Conservation (phyloP, 2,329 filamentous ascomycete genomes). For the Chaetomium sp. region DNA sequence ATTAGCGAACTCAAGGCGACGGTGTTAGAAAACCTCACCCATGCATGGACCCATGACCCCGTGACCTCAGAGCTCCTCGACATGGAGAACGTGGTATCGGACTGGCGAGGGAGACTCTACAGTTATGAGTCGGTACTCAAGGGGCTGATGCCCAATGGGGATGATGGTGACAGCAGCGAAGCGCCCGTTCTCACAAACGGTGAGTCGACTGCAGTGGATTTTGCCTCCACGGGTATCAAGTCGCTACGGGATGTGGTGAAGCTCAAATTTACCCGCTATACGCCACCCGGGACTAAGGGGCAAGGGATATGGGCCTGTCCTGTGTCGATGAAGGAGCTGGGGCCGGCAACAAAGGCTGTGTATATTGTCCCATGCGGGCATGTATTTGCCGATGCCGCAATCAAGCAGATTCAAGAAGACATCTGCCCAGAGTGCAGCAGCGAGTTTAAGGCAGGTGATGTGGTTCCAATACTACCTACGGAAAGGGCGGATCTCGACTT, state of each 20-base stretch:
- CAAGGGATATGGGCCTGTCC: conserved; percentile 72
- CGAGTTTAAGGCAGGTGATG: conserved; percentile 61
- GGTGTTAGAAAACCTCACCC: conserved; percentile 74
- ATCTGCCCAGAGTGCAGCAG: conserved; percentile 68
- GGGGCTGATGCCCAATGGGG: conserved; percentile 52
- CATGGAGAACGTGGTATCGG: conserved; percentile 68
- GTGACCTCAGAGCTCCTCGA: conserved; percentile 73
- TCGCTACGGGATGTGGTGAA: conserved; percentile 81
- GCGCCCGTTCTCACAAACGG: conserved; percentile 15
- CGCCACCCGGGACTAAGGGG: conserved; percentile 30
- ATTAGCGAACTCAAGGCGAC: conserved; percentile 84
- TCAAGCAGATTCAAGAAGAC: conserved; percentile 68
- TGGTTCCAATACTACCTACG: conserved; percentile 75
- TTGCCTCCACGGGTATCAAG: conserved; percentile 57
- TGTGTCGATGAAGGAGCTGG: conserved; percentile 78
- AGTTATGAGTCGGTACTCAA: conserved; percentile 86
- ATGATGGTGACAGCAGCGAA: conserved; percentile 27
- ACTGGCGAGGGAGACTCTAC: conserved; percentile 78
- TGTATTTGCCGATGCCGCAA: conserved; percentile 80
- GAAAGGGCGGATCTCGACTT: conserved; percentile 63
- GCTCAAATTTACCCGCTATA: conserved; percentile 60
- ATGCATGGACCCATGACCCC: conserved; percentile 82
- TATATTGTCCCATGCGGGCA: conserved; percentile 95
- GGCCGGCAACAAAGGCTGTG: conserved; percentile 69
- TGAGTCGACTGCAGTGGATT: conserved; percentile 30